Evolutionary conservation across 192 early-diverging fungal species (phyloP).

Genomic region (Podila epigama): DNA sequence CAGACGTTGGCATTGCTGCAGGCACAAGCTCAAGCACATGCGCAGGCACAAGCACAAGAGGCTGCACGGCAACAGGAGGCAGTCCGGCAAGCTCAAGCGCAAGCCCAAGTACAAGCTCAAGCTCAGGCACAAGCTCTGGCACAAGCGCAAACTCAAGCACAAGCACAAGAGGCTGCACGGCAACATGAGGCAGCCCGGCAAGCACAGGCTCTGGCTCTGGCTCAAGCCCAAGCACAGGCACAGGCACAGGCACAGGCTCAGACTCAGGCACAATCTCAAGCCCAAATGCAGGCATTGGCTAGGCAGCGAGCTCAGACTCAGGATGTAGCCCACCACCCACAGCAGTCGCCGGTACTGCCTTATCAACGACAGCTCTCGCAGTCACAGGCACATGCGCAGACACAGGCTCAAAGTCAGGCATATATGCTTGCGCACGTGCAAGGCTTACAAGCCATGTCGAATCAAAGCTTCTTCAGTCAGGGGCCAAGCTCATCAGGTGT

Average conservation of each 20-base stretch:
- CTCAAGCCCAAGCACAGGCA: background rate
- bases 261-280: background rate
- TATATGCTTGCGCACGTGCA: background rate
- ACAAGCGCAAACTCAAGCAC: background rate
- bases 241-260: background rate
- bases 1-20: background rate
- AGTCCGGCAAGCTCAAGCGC: background rate
- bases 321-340: background rate
- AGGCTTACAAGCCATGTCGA: background rate
- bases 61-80: background rate
- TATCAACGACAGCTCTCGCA: background rate
- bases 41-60: conserved; percentile 1
- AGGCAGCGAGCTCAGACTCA: background rate
- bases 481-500: background rate
- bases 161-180: background rate
- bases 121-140: conserved; percentile 7
- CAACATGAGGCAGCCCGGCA: background rate
- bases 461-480: background rate
- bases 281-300: background rate
- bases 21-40: background rate
- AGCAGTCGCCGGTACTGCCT: too few species aligned
- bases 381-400: background rate
- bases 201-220: background rate
- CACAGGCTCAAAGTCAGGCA: background rate
- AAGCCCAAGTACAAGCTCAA: conserved; percentile 4